phyloP scores from a whole-genome alignment of 768 basidiomycete genomes.

The Russula vinacea region DNA sequence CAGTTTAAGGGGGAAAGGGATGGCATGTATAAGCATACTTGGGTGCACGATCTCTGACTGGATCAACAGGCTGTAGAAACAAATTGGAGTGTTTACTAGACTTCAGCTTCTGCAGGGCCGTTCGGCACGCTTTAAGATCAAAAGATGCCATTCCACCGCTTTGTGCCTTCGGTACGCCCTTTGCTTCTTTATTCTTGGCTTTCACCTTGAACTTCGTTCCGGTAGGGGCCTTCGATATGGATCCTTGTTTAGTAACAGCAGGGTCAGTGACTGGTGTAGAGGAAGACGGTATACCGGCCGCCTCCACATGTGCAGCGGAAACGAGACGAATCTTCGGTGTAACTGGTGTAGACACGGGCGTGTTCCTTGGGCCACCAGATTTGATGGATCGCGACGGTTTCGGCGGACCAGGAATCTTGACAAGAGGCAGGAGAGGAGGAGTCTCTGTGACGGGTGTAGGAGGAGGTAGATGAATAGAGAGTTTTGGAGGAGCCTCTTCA shows the following conservation, averaged over 20 bases:
- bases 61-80: conserved; percentile 92
- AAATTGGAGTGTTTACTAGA: conserved; percentile 66
- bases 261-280: conserved; percentile 4
- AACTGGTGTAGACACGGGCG: conserved; percentile 34
- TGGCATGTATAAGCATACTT: conserved; percentile 50
- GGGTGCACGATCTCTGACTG: conserved; percentile 86
- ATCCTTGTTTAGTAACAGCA: conserved; percentile 16
- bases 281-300: conserved; percentile 36
- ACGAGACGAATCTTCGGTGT: conserved; percentile 51
- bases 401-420: conserved; percentile 49
- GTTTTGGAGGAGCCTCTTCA: conserved; percentile 81
- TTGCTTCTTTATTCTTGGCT: conserved; percentile 37
- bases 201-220: conserved; percentile 25
- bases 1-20: conserved; percentile 13
- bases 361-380: conserved; percentile 38
- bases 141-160: conserved; percentile 70
- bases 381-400: conserved; percentile 37
- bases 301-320: conserved; percentile 35
- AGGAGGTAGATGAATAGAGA: conserved; percentile 71
- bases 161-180: conserved; percentile 65
- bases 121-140: conserved; percentile 73
- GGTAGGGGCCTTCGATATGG: conserved; percentile 4
- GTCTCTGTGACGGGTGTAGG: conserved; percentile 67
- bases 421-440: conserved; percentile 52
- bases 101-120: conserved; percentile 75